Evolutionary conservation across 176 grass and related monocot species (phyloP).

Genomic region (Puya raimondii): DNA sequence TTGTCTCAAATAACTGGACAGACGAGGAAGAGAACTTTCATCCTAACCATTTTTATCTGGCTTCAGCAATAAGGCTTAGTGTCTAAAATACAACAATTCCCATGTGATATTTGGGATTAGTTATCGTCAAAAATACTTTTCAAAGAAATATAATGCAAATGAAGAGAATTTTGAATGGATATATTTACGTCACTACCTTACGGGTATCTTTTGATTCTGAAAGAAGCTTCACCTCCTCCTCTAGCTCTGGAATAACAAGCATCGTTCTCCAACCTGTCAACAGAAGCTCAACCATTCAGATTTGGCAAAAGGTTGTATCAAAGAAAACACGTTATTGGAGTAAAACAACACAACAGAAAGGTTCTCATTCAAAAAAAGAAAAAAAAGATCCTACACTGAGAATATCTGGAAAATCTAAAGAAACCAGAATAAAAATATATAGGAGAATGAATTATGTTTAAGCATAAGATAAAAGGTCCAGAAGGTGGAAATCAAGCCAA

Average conservation of each 20-base stretch:
- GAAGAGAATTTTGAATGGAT: constrained; percentile 1
- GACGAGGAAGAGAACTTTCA: too few species aligned
- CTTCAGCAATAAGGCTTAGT: background rate
- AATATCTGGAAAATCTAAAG: too few species aligned
- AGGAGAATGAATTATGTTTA: too few species aligned
- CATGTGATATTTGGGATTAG: background rate
- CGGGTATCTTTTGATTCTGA: constrained; percentile 49
- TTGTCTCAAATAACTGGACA: too few species aligned
- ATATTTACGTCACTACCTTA: constrained; percentile 44
- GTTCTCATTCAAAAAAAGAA: too few species aligned
- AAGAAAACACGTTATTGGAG: too few species aligned
- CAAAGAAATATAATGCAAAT: background rate
- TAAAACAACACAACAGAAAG: too few species aligned
- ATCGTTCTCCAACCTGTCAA: constrained; percentile 86
- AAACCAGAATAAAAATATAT: too few species aligned
- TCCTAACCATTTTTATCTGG: too few species aligned
- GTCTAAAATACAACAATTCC: background rate
- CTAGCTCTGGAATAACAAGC: constrained; percentile 95
- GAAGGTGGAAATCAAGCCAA: too few species aligned
- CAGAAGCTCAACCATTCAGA: background rate
- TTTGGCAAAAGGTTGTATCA: background rate
- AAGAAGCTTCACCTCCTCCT: constrained; percentile 77
- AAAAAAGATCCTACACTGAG: too few species aligned
- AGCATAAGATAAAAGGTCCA: too few species aligned
- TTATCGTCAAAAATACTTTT: background rate